A percentile compares a stretch with the other conserved stretches of the same genome.
Conservation (phyloP, 345 rosid genomes). For the Eucalyptus curtisii region DNA sequence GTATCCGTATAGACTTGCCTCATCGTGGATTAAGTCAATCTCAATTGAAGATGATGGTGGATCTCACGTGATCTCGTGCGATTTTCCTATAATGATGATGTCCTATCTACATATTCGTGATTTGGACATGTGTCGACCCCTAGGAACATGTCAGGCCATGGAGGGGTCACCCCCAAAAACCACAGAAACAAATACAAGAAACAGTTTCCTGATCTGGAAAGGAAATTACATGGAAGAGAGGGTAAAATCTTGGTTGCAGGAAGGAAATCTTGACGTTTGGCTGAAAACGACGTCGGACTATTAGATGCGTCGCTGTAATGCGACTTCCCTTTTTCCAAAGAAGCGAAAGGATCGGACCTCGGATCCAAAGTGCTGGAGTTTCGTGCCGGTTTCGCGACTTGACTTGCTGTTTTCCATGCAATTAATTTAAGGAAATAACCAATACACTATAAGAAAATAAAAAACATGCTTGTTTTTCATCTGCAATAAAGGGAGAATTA, state of each 20-base stretch:
- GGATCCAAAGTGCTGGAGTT: neutral
- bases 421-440: neutral
- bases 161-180: neutral
- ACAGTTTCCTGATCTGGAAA: neutral
- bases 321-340: neutral
- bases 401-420: neutral
- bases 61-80: neutral
- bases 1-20: neutral
- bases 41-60: neutral
- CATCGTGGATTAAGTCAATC: neutral
- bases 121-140: neutral
- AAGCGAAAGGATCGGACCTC: neutral
- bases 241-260: neutral
- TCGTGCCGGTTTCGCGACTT: neutral
- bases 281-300: neutral
- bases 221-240: conserved; percentile 6
- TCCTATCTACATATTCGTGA: rapidly evolving
- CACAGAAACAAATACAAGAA: neutral
- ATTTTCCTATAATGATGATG: neutral
- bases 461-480: neutral
- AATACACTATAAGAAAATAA: neutral
- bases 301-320: neutral
- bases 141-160: neutral
- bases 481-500: neutral
- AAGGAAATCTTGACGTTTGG: conserved; percentile 4